Base-by-base conservation (phyloP, 139 green algal genomes). In the Picochlorum sp. region DNA sequence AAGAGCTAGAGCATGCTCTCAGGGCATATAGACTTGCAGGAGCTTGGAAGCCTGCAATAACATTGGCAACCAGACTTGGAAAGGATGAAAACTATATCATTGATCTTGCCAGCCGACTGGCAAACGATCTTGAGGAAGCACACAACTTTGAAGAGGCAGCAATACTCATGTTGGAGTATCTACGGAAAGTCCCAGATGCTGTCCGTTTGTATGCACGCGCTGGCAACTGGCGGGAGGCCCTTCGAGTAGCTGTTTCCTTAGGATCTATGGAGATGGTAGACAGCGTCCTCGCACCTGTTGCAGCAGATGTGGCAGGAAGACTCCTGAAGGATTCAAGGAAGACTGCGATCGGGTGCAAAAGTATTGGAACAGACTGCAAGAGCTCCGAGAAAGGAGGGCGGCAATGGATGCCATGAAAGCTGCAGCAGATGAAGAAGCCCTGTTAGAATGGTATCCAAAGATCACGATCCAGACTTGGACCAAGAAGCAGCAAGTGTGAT, bases 21-120 rank as follows among this genome's bases (percentile, higher is more conserved):
- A 52, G n/a, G 69, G 69, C 81, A 10, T 97, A 97, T 73, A 70
- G 67, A 47, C 45, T 54, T 9, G 88, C 76, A 7, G 84, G 87
- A 26, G 59, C 85, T 23, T 97, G 89, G 90, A 79, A 79, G 30
- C 85, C 83, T 73, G 78, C 72, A 23, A 73, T 97, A 38, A 63
- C 76, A 7, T 56, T 97, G 37, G 85, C 90, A 13, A 65, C 58
- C 57, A 8, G 45, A 14, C 61, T 87, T 20, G 66, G 69, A n/a
- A 80, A 75, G 51, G 18, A 24, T 6, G 21, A 34, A 6, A 62
- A 52, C 4, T 55, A 62, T n/a, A 61, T 79, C 41, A 60, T 49
- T 14, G 14, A 62, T 28, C 66, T 96, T 45, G 89, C 88, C 14
- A 57, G 49, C 2, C 71, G 85, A 24, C 34, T 95, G 18, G 73